Evolutionary conservation across 768 basidiomycete genomes (phyloP), one percentile per base, ranked within the genome.

Genomic region (Panus rudis): DNA sequence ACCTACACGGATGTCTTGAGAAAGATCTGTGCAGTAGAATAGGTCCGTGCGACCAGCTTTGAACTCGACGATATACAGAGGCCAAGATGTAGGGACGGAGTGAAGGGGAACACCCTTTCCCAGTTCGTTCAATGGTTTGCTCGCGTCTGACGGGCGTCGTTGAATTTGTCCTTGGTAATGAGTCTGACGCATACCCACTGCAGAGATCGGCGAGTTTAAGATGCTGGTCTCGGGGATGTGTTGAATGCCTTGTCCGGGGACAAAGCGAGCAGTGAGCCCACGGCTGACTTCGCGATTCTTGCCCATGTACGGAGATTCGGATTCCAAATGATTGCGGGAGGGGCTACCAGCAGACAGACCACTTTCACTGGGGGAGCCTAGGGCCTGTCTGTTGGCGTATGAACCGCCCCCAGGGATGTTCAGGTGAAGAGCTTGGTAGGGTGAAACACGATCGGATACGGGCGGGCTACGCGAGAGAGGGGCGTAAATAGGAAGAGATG

Each of bases 61-160:
- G 75, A 99, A 99, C 62, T 96, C 88, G 54, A 97, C 86, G 53
- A 97, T 93, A 72, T 78, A 97, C 6, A 99, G 75, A n/a, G 87
- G 91, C 70, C 85, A 89, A 26, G 81, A 79, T 11, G 84, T 61
- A 1, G 92, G 84, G 31, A 99, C 82, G 37, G 84, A 63, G 58
- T 84, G 80, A 14, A 97, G 73, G 0, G 92, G 91, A 0, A 97
- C 78, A 26, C 94, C 94, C 56, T 84, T 84, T 39, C 94, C 93
- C 19, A 94, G 79, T 10, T 92, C 76, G 28, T 54, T 63, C 26
- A 76, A 55, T 41, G 51, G 52, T 23, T 59, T 58, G 10, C 53
- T 42, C 2, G 70, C 65, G 39, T 72, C 68, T 5, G 69, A 70
- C 1, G 66, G 43, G 14, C 70, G 64, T 4, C 72, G 70, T 39